These are phyloP conservation scores for Naematelia aurantialba DNA, from an alignment of 768 basidiomycete genomes.

Conservation along the genomic window DNA sequence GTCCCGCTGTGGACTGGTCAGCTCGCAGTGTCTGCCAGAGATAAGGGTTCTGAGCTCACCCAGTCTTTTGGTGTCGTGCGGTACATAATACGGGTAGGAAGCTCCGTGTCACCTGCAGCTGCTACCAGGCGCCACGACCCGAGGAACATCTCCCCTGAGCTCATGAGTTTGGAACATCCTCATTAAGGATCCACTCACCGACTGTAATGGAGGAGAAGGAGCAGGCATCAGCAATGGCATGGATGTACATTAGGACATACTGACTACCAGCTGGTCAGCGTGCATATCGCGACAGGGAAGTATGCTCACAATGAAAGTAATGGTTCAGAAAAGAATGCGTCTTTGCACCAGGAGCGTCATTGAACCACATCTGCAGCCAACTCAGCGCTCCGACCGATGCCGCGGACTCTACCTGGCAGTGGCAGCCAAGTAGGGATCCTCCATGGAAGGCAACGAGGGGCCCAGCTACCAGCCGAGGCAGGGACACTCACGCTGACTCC, in stretches of 20 bases:
- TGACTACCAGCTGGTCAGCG: neutral
- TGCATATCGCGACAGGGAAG: neutral
- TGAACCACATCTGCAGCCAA: slow-evolving; percentile 37
- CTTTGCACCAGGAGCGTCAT: slow-evolving; percentile 27
- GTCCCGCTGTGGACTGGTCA: neutral
- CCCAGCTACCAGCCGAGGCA: too few relatives aligned
- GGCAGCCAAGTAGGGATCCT: too few relatives aligned
- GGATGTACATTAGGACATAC: neutral
- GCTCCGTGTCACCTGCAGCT: slow-evolving; percentile 24
- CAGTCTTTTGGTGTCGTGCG: slow-evolving; percentile 31
- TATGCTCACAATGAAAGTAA: slow-evolving; percentile 37
- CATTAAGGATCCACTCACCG: slow-evolving; percentile 1
- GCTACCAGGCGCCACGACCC: slow-evolving; percentile 32
- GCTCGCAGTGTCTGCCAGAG: too few relatives aligned
- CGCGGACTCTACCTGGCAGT: too few relatives aligned
- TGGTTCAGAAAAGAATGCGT: slow-evolving; percentile 30
- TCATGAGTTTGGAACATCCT: neutral
- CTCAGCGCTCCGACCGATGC: too few relatives aligned
- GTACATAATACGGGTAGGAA: slow-evolving; percentile 34
- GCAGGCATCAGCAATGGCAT: slow-evolving; percentile 1
- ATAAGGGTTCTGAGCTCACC: too few relatives aligned
- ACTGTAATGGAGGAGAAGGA: slow-evolving; percentile 1
- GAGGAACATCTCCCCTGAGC: slow-evolving; percentile 34
- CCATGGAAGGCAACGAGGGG: too few relatives aligned
- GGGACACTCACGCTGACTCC: slow-evolving; percentile 36